These are phyloP conservation scores for Fomitopsis palustris DNA, from an alignment of 1,284 basidiomycete genomes.

Conservation along the genomic window DNA sequence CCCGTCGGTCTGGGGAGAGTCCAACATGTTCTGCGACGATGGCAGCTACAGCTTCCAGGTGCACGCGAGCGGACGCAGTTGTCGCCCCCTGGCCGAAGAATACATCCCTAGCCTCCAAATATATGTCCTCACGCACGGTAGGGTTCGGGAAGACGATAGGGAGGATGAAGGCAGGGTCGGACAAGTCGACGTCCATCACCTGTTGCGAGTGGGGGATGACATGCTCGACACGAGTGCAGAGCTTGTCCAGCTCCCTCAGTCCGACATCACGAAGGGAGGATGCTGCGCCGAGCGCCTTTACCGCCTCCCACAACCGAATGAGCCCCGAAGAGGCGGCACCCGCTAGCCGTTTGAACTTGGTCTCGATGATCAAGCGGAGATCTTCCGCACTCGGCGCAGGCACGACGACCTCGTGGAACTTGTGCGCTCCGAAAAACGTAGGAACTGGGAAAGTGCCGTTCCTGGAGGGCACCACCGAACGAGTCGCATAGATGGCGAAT, in stretches of 20 bases:
- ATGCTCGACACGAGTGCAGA: slow-evolving; percentile 73
- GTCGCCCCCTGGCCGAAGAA: slow-evolving; percentile 79
- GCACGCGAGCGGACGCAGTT: slow-evolving; percentile 50
- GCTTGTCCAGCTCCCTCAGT: slow-evolving; percentile 86
- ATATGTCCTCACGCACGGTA: slow-evolving; percentile 84
- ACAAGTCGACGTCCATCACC: slow-evolving; percentile 41
- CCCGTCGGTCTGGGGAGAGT: slow-evolving; percentile 57
- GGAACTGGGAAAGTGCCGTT: slow-evolving; percentile 46
- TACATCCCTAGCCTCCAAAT: slow-evolving; percentile 87
- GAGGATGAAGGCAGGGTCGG: slow-evolving; percentile 27
- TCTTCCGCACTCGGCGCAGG: slow-evolving; percentile 63
- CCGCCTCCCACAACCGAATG: slow-evolving; percentile 61
- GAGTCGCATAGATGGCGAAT: slow-evolving; percentile 81
- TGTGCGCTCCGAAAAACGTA: slow-evolving; percentile 79
- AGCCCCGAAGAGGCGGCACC: slow-evolving; percentile 44
- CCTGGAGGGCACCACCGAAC: slow-evolving; percentile 51
- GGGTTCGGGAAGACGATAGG: slow-evolving; percentile 67
- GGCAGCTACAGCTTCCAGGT: slow-evolving; percentile 44
- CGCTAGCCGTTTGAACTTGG: slow-evolving; percentile 62
- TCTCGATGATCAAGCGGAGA: slow-evolving; percentile 63
- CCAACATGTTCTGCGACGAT: slow-evolving; percentile 64
- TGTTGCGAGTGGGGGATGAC: slow-evolving; percentile 51
- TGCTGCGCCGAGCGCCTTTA: slow-evolving; percentile 44
- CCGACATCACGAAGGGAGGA: slow-evolving; percentile 65
- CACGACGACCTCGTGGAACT: slow-evolving; percentile 73